Percentiles rank a stretch among this genome's conserved stretches.
phyloP scores from a whole-genome alignment of 441 rosid genomes.

The Cnidoscolus chayamansa region DNA sequence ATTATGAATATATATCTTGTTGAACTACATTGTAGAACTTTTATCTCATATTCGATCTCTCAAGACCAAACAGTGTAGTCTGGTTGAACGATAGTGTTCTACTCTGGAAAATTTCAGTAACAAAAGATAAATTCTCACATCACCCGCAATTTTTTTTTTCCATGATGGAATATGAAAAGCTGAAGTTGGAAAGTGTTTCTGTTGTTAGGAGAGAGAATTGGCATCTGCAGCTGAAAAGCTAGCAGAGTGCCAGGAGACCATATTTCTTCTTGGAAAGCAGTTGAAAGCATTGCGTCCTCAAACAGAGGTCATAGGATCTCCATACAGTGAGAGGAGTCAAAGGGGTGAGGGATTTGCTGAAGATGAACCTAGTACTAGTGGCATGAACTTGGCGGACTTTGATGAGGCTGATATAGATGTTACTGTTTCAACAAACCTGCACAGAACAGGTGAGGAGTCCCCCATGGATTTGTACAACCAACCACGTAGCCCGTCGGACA shows the following conservation, averaged over 20 bases:
- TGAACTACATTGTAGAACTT: no score
- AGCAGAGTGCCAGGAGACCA: constrained; percentile 94
- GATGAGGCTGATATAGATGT: constrained; percentile 37
- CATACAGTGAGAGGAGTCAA: constrained; percentile 39
- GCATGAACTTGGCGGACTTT: constrained; percentile 39
- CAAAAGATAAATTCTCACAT: not conserved
- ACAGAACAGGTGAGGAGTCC: constrained; percentile 41
- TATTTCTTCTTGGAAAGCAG: constrained; percentile 87
- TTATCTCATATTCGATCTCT: no score
- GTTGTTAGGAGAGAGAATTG: constrained; percentile 61
- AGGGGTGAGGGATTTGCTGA: constrained; percentile 37
- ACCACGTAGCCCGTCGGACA: constrained; percentile 51
- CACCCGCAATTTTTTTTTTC: not conserved
- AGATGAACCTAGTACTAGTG: constrained; percentile 44
- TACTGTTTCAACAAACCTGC: constrained; percentile 27
- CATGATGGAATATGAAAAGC: not conserved
- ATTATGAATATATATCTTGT: no score
- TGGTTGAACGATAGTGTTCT: not conserved
- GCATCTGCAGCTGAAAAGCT: constrained; percentile 89
- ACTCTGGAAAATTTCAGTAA: not conserved
- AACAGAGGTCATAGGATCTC: constrained; percentile 48
- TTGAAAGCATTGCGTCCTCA: constrained; percentile 67
- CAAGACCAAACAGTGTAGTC: no score
- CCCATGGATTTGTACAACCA: constrained; percentile 33
- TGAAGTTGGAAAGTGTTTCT: constrained; percentile 1